Percentiles rank a stretch among this genome's conserved stretches.
These are phyloP conservation scores for Thamnidium elegans DNA, from an alignment of 192 early-diverging fungal genomes.

Conservation along the genomic window DNA sequence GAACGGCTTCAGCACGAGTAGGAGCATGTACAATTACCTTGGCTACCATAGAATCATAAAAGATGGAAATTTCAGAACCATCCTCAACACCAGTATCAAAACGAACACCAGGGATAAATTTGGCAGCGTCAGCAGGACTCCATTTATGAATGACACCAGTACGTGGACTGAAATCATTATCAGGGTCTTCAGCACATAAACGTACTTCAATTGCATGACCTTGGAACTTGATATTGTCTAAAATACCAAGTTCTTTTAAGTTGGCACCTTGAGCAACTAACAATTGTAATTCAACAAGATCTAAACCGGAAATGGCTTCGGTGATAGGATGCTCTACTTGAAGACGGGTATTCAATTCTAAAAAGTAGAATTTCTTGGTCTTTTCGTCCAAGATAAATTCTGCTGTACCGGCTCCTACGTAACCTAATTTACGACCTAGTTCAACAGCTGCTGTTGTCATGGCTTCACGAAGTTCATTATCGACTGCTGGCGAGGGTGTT, in stretches of 20 bases:
- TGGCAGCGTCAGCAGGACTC: constrained; percentile 35
- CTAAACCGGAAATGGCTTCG: constrained; percentile 53
- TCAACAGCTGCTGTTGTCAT: constrained; percentile 47
- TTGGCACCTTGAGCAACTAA: constrained; percentile 57
- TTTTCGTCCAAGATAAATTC: constrained; percentile 56
- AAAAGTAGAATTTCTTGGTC: constrained; percentile 52
- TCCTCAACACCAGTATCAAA: constrained; percentile 52
- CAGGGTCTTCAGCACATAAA: constrained; percentile 59
- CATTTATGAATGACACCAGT: constrained; percentile 51
- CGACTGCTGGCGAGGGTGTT: constrained; percentile 49
- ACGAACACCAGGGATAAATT: constrained; percentile 36
- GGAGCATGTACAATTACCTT: constrained; percentile 59
- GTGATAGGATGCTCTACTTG: constrained; percentile 66
- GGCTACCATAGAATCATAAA: constrained; percentile 62
- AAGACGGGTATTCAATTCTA: constrained; percentile 62
- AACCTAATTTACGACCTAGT: constrained; percentile 47
- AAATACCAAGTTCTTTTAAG: constrained; percentile 51
- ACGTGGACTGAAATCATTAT: constrained; percentile 52
- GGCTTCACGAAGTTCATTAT: constrained; percentile 35
- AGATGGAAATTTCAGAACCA: constrained; percentile 53
- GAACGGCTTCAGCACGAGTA: constrained; percentile 53
- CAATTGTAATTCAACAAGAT: constrained; percentile 56
- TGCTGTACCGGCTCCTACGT: constrained; percentile 57
- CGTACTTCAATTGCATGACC: constrained; percentile 56
- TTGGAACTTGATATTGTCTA: constrained; percentile 56